Evolutionary conservation across 1,284 basidiomycete genomes (phyloP).

Genomic region (Moesziomyces globuligerus): DNA sequence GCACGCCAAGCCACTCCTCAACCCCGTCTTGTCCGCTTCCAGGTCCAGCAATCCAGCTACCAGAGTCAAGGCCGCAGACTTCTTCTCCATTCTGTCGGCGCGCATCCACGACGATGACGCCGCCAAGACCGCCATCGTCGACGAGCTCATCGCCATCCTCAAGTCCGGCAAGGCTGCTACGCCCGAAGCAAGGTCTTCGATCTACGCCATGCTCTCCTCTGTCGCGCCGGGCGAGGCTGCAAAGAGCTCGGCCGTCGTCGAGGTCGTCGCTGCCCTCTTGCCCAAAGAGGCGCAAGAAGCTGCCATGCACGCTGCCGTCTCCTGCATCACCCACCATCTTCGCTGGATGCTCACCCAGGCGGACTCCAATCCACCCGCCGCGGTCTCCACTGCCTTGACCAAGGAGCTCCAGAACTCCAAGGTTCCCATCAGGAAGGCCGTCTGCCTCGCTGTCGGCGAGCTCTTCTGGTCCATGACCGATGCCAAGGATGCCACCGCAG

Average conservation of each 20-base stretch:
- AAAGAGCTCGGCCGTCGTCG: constrained; percentile 35
- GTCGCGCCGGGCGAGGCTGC: constrained; percentile 25
- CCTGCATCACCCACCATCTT: constrained; percentile 44
- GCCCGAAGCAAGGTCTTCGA: constrained; percentile 51
- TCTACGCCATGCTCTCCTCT: constrained; percentile 53
- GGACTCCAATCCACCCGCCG: constrained; percentile 18
- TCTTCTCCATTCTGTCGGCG: constrained; percentile 34
- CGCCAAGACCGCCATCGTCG: constrained; percentile 25
- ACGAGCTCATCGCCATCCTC: constrained; percentile 51
- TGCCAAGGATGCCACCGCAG: constrained; percentile 14
- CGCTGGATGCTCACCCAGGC: constrained; percentile 28
- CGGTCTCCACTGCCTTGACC: constrained; percentile 35
- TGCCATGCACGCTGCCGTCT: constrained; percentile 49
- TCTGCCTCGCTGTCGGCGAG: constrained; percentile 48
- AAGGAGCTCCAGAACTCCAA: constrained; percentile 61
- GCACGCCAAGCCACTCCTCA: constrained; percentile 45
- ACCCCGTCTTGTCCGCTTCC: constrained; percentile 48
- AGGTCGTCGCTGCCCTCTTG: constrained; percentile 43
- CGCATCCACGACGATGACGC: constrained; percentile 31
- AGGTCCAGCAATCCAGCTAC: constrained; percentile 53
- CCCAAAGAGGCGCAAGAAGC: constrained; percentile 59
- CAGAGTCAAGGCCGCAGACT: constrained; percentile 36
- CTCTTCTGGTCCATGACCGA: constrained; percentile 42
- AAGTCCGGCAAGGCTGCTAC: constrained; percentile 52
- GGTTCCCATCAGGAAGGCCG: constrained; percentile 50